Base-by-base conservation (phyloP, 768 basidiomycete genomes). In the Kwoniella dendrophila region DNA sequence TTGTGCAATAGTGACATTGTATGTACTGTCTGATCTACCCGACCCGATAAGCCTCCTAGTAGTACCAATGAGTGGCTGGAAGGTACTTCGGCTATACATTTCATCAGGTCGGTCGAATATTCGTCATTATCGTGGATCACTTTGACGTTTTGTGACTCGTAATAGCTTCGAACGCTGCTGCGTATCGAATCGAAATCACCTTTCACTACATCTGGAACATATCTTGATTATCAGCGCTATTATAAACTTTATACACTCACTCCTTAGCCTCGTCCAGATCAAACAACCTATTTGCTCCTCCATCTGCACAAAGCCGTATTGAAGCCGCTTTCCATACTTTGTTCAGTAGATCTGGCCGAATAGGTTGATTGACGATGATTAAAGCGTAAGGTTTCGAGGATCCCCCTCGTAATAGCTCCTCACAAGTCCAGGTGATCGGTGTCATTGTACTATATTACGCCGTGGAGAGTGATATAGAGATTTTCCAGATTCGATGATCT, bases 91-190 rank as follows among this genome's bases (percentile, higher is more conserved):
- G 68, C 47, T 1, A 98, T 80, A 71, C 93, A 98, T 79, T 99
- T 99, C 88, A 90, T 92, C 60, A 99, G 83, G 76, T 99, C 96
- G 0, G 95, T 98, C n/a, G 91, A 85, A 73, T 91, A 79, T 74
- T 92, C 87, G 73, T 89, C 86, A 0, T 80, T 66, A 70, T 96
- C 94, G 54, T 85, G 79, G 0, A 86, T 73, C 36, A 95, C 80
- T 0, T 78, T 74, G 2, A 96, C 89, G 32, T 85, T 87, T 66
- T 83, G 81, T 0, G 80, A 75, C 11, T 80, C 75, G 74, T 96
- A 98, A 74, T 85, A 92, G 27, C 74, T 74, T 44, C 82, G 82
- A 5, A 95, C 93, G 45, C 93, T 90, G 1, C 82, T 76, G 11
- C 90, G 83, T 41, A 96, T 73, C 8, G 93, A 97, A 76, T 98